Evolutionary conservation across 75 land plant species (phyloP).

Genomic region (Sequoia sempervirens): DNA sequence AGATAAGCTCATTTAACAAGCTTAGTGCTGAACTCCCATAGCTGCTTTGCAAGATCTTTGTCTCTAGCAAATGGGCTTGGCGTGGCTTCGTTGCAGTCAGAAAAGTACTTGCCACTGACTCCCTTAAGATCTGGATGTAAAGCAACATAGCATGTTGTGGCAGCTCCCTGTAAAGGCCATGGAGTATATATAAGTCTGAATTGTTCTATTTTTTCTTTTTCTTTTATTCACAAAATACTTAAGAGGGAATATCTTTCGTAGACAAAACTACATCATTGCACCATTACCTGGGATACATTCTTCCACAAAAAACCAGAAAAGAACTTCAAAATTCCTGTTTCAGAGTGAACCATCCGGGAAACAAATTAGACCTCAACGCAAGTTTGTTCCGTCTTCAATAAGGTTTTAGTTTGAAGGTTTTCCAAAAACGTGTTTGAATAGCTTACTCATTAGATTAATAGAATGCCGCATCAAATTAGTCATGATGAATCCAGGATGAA

Average conservation of each 20-base stretch:
- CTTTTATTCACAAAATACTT: background rate
- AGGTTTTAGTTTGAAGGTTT: background rate
- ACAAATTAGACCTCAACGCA: background rate
- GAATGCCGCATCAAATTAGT: constrained; percentile 49
- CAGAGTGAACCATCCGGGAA: background rate
- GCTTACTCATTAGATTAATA: constrained; percentile 23
- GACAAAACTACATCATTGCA: background rate
- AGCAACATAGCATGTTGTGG: constrained; percentile 77
- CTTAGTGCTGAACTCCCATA: constrained; percentile 60
- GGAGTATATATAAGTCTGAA: background rate
- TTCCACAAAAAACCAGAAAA: constrained; percentile 11
- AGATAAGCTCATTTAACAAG: constrained; percentile 8
- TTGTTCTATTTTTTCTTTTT: background rate
- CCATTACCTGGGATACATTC: constrained; percentile 12
- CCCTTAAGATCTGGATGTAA: constrained; percentile 67
- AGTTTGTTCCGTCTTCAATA: too few species aligned
- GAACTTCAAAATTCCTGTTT: constrained; percentile 12
- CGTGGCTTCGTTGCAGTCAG: constrained; percentile 30
- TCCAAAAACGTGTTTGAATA: background rate
- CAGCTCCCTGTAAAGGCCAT: constrained; percentile 54
- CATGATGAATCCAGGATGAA: constrained; percentile 58
- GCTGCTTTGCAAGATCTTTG: constrained; percentile 41
- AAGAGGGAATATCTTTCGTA: background rate
- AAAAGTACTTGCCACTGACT: constrained; percentile 59
- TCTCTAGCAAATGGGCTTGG: constrained; percentile 35